A percentile compares a stretch with the other conserved stretches of the same genome.
Evolutionary conservation across 2,329 filamentous ascomycete species (phyloP).

Genomic region (Nakataea oryzae): DNA sequence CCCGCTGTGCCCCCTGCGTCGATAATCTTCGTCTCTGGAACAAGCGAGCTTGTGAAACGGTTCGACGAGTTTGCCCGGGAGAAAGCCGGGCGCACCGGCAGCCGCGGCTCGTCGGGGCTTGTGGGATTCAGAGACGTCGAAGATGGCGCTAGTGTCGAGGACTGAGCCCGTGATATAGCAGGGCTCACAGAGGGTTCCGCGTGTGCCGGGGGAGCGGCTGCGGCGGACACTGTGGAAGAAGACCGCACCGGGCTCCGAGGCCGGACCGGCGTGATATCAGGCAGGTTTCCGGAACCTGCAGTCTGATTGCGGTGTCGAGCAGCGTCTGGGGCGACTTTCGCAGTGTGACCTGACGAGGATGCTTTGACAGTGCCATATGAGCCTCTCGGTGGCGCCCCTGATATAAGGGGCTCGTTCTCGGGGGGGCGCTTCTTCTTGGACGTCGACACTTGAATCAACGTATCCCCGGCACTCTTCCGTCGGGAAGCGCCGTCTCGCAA

Average conservation of each 20-base stretch:
- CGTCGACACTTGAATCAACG: neutral
- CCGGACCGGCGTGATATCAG: neutral
- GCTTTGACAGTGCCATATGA: neutral
- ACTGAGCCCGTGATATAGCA: neutral
- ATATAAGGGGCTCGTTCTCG: neutral
- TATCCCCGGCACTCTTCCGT: conserved; percentile 27
- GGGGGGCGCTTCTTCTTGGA: neutral
- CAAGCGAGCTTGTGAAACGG: conserved; percentile 62
- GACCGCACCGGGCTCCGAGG: neutral
- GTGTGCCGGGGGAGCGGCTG: no score
- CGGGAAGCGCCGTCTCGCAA: conserved; percentile 15
- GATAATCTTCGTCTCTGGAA: conserved; percentile 59
- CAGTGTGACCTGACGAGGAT: neutral
- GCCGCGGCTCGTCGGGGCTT: neutral
- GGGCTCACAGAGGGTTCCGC: neutral
- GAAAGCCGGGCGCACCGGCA: conserved; percentile 12
- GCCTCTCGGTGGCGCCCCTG: neutral
- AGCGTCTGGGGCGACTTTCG: neutral
- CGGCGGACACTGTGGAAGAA: neutral
- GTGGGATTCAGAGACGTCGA: neutral
- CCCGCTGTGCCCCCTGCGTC: conserved; percentile 51
- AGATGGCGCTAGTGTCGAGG: neutral
- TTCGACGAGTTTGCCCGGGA: conserved; percentile 40
- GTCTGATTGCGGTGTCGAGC: neutral
- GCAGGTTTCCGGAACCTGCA: neutral